These are phyloP conservation scores for Clitoria ternatea DNA, from an alignment of 306 rosid genomes.

Conservation along the genomic window DNA sequence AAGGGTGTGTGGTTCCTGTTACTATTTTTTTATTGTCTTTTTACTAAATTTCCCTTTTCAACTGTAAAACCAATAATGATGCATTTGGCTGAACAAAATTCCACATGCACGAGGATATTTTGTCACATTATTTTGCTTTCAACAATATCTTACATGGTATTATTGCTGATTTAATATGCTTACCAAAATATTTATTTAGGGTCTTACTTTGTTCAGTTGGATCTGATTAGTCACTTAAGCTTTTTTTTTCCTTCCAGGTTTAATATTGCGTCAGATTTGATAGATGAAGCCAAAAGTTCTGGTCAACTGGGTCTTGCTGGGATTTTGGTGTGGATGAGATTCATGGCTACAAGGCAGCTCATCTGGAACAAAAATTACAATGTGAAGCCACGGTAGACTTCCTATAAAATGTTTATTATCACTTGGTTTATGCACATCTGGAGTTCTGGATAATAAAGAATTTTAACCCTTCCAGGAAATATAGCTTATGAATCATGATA, in stretches of 20 bases:
- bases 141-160: constrained; percentile 1
- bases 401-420: constrained; percentile 11
- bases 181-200: constrained; percentile 1
- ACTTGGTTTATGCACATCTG: constrained; percentile 16
- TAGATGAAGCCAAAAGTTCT: constrained; percentile 67
- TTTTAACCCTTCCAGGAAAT: constrained; percentile 9
- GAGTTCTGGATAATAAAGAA: constrained; percentile 14
- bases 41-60: neutral
- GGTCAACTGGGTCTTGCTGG: constrained; percentile 82
- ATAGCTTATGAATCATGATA: neutral
- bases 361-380: constrained; percentile 98
- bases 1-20: neutral
- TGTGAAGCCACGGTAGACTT: constrained; percentile 92
- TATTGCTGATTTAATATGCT: constrained; percentile 9
- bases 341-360: constrained; percentile 98
- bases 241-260: constrained; percentile 50
- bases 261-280: constrained; percentile 91
- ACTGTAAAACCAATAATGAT: neutral
- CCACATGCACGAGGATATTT: neutral
- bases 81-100: neutral
- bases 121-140: neutral
- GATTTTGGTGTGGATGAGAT: constrained; percentile 97
- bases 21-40: neutral
- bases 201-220: constrained; percentile 19
- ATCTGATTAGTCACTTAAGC: constrained; percentile 16